Conservation (phyloP, 805 yeast genomes). For the Candida boidinii region DNA sequence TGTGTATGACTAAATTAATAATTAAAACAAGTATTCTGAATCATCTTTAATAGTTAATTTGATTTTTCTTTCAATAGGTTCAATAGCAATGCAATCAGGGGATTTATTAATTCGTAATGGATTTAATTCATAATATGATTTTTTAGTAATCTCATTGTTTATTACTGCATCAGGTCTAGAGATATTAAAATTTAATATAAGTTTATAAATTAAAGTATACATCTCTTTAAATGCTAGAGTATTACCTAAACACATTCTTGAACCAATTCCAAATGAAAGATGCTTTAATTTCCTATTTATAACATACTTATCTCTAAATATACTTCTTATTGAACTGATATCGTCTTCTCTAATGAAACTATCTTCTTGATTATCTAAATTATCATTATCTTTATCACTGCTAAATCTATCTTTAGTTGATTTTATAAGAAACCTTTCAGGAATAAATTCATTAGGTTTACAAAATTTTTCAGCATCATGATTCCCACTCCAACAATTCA, state of each 20-base stretch:
- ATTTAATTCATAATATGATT: slow-evolving; percentile 33
- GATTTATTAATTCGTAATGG: slow-evolving; percentile 41
- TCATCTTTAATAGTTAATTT: slow-evolving; percentile 24
- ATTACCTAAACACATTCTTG: slow-evolving; percentile 66
- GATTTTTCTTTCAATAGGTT: slow-evolving; percentile 39
- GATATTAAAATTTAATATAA: slow-evolving; percentile 43
- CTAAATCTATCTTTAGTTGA: no score
- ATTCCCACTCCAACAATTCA: slow-evolving; percentile 67
- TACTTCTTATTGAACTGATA: no score
- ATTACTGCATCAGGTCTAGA: slow-evolving; percentile 4
- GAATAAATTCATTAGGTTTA: slow-evolving; percentile 39
- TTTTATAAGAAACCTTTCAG: slow-evolving; percentile 43
- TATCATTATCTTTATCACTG: no score
- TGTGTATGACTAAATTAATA: no score
- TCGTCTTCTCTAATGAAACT: slow-evolving; percentile 2
- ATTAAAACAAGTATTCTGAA: no score
- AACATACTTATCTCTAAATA: slow-evolving; percentile 2
- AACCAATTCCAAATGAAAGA: slow-evolving; percentile 62
- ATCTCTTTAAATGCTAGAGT: slow-evolving; percentile 58
- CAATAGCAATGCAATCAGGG: slow-evolving; percentile 57
- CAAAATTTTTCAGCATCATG: slow-evolving; percentile 42
- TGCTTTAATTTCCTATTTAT: slow-evolving; percentile 24
- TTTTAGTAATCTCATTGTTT: neutral
- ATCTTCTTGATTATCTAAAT: no score
- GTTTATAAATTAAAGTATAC: slow-evolving; percentile 46